phyloP scores from a whole-genome alignment of 1,284 basidiomycete species.

The Agroathelia rolfsii region DNA sequence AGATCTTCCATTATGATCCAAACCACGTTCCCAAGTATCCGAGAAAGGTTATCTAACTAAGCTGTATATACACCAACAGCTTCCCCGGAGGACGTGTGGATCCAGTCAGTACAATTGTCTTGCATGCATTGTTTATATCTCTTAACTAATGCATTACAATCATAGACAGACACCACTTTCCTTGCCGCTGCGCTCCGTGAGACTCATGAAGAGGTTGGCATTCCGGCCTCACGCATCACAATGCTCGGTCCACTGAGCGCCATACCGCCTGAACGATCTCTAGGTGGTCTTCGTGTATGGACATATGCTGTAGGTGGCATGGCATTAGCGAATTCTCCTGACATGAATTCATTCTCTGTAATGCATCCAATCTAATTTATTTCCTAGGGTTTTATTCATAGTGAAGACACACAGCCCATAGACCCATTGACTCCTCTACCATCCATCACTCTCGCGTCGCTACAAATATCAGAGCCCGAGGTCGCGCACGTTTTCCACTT shows the following conservation, averaged over 20 bases:
- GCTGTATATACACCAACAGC: constrained; percentile 27
- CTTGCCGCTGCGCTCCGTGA: constrained; percentile 57
- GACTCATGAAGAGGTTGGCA: constrained; percentile 64
- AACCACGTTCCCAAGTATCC: no score
- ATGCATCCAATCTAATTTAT: constrained; percentile 6
- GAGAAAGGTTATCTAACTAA: constrained; percentile 1
- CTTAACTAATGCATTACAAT: constrained; percentile 6
- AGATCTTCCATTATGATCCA: background rate
- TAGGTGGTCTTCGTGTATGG: constrained; percentile 57
- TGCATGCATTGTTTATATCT: constrained; percentile 31
- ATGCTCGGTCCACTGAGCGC: constrained; percentile 54
- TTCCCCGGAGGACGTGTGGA: constrained; percentile 78
- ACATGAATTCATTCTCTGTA: constrained; percentile 2
- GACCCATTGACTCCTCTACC: constrained; percentile 40
- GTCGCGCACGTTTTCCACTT: constrained; percentile 65
- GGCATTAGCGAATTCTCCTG: background rate
- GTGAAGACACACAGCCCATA: constrained; percentile 16
- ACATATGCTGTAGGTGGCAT: constrained; percentile 55
- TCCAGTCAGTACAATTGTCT: constrained; percentile 37
- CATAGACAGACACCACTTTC: constrained; percentile 48
- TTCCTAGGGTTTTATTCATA: constrained; percentile 53
- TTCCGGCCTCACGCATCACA: constrained; percentile 46
- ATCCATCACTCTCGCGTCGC: constrained; percentile 43
- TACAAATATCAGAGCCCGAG: constrained; percentile 48
- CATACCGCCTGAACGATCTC: constrained; percentile 52